Base-by-base conservation (phyloP, 2,329 filamentous ascomycete genomes). In the Penicillium fuscoglaucum region DNA sequence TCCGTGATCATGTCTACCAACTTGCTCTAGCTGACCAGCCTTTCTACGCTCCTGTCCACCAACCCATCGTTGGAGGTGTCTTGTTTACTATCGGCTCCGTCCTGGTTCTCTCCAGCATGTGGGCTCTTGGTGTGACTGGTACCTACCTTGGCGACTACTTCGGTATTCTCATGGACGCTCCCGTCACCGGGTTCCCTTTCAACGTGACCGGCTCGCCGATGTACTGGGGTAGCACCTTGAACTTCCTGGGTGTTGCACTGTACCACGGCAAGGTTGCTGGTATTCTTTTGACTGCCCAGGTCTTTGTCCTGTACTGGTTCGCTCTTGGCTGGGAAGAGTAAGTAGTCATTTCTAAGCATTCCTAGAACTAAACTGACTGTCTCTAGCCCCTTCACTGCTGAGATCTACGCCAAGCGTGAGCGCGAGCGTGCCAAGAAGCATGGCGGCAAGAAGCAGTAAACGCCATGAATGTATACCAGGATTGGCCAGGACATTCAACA, bases 141-240 rank as follows among this genome's bases (percentile, higher is more conserved):
- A 99, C 95, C 39, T 99, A 97, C 74, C 82, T 99, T 37, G 95
- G 95, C 68, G 95, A 99, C 80, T 99, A 99, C 82, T 99, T 98
- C 74, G 95, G 95, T 67, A 97, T 98, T 74, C 83, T 99, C 65
- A 96, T 97, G 92, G 93, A 98, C 73, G 81, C 89, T 66, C 93
- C 93, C 70, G 93, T 99, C 52, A 96, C 92, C 13, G 89, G 90
- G 15, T 99, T 99, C 74, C 95, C 95, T 2, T 99, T 99, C 83
- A 98, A 90, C 76, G 84, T 98, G 61, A 93, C 89, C 55, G 85
- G 87, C 65, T 89, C 91, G 52, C 95, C 95, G 62, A 99, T 99
- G 95, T 99, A 99, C 82, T 90, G 92, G 80, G 95, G 95, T 58
- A 91, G 88, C 61, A 95, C 93, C 26, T 83, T 96, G 83, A 93